phyloP scores from a whole-genome alignment of 495 filamentous ascomycete species.

The Xylaria nigripes region DNA sequence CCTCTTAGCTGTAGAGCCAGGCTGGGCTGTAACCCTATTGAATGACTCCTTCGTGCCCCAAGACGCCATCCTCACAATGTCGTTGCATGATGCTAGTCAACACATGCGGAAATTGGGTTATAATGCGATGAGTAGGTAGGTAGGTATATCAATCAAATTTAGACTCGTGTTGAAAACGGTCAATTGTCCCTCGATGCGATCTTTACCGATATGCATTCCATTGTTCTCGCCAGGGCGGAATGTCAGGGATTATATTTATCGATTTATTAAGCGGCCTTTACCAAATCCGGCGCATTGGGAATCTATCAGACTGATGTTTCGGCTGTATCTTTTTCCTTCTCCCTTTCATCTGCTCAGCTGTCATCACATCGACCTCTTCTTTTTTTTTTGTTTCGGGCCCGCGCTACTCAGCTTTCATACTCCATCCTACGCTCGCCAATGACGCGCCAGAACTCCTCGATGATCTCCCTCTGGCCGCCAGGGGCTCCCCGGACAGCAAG shows the following conservation, averaged over 20 bases:
- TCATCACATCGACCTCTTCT: too few species aligned
- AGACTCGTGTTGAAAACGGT: neutral
- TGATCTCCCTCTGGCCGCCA: conserved; percentile 61
- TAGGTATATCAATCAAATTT: neutral
- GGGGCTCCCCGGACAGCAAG: conserved; percentile 63
- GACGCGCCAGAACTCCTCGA: conserved; percentile 74
- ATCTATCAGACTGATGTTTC: conserved; percentile 4
- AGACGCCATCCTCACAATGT: conserved; percentile 6
- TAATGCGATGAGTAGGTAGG: neutral
- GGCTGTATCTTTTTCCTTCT: neutral
- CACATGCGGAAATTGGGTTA: neutral
- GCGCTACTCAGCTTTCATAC: conserved; percentile 30
- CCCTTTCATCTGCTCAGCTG: neutral
- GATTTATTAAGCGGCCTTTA: neutral
- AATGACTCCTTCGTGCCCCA: neutral
- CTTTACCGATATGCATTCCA: neutral
- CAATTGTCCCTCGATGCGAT: too few species aligned
- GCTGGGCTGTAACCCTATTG: conserved; percentile 10
- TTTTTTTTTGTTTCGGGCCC: neutral
- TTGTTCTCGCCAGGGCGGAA: neutral
- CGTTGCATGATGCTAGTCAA: neutral
- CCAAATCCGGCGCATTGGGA: conserved; percentile 1
- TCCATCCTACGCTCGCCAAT: conserved; percentile 46
- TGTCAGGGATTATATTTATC: neutral
- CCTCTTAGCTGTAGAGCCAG: conserved; percentile 20